A percentile compares a stretch with the other conserved stretches of the same genome.
phyloP scores from a whole-genome alignment of 1,284 basidiomycete species.

The Rhizoctonia solani region DNA sequence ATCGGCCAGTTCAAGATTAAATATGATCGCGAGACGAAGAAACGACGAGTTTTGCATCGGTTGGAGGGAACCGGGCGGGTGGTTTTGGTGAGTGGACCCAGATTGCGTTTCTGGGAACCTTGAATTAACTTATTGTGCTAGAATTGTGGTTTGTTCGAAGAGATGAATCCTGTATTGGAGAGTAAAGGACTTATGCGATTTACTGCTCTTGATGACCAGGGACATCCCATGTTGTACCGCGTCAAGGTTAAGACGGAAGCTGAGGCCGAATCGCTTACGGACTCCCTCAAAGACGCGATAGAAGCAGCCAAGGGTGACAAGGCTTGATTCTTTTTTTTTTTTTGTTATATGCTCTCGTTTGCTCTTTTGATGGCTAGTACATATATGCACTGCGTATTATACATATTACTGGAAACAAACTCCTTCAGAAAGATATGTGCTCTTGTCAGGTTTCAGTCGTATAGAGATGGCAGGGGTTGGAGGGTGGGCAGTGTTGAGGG shows the following conservation, averaged over 20 bases:
- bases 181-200: conserved; percentile 15
- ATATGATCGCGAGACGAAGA: conserved; percentile 37
- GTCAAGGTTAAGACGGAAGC: conserved; percentile 33
- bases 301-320: conserved; percentile 3
- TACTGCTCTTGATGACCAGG: conserved; percentile 21
- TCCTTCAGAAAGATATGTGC: not conserved
- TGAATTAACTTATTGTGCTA: not conserved
- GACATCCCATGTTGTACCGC: conserved; percentile 17
- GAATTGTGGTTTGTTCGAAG: conserved; percentile 13
- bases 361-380: not conserved
- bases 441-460: conserved; percentile 3
- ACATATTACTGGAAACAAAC: not conserved
- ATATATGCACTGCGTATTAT: conserved; percentile 21
- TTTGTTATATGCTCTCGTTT: not conserved
- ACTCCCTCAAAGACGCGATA: conserved; percentile 7
- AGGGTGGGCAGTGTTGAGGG: not conserved
- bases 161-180: conserved; percentile 28
- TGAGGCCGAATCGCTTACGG: conserved; percentile 18
- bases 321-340: not conserved
- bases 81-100: conserved; percentile 33
- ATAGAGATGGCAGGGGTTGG: conserved; percentile 9
- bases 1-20: conserved; percentile 38
- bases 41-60: conserved; percentile 35
- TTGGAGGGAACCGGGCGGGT: conserved; percentile 34
- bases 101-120: not conserved